These are phyloP conservation scores for Antarctomyces pellizariae DNA, from an alignment of 495 filamentous ascomycete genomes.

Conservation along the genomic window DNA sequence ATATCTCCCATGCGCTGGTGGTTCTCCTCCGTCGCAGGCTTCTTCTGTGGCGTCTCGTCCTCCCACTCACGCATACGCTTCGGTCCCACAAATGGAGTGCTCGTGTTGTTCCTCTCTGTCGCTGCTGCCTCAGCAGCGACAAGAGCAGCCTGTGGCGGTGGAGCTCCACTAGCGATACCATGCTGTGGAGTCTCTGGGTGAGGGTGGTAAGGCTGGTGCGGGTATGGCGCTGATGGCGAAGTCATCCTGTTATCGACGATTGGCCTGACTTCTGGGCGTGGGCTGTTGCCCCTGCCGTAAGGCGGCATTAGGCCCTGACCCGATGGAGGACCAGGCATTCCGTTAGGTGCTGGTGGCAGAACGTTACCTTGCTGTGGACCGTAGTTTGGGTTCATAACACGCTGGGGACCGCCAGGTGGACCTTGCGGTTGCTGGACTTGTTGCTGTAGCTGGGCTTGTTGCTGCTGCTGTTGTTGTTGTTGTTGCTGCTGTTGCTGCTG, in stretches of 20 bases:
- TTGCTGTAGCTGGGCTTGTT: constrained; percentile 35
- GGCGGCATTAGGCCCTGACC: constrained; percentile 22
- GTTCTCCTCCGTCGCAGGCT: constrained; percentile 68
- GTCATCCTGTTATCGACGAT: constrained; percentile 67
- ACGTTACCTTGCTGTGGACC: constrained; percentile 23
- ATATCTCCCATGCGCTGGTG: constrained; percentile 71
- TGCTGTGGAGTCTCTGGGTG: constrained; percentile 34
- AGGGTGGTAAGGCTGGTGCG: constrained; percentile 52
- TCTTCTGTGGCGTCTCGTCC: constrained; percentile 56
- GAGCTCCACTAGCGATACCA: constrained; percentile 54
- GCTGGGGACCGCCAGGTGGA: constrained; percentile 23
- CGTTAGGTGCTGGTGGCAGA: constrained; percentile 31
- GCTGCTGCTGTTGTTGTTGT: constrained; percentile 26
- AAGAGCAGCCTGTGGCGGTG: constrained; percentile 47
- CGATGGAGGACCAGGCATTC: constrained; percentile 18
- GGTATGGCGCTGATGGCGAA: constrained; percentile 62
- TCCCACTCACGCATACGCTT: constrained; percentile 88
- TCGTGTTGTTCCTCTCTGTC: constrained; percentile 48
- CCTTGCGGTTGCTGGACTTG: constrained; percentile 18
- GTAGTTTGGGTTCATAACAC: constrained; percentile 52
- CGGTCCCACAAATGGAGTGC: constrained; percentile 52
- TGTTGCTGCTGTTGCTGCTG: constrained; percentile 27
- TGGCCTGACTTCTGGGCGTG: constrained; percentile 62
- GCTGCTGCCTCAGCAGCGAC: constrained; percentile 54
- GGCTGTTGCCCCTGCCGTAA: constrained; percentile 38